These are phyloP conservation scores for Teratosphaeria destructans DNA, from an alignment of 2,329 filamentous ascomycete species.

Conservation along the genomic window DNA sequence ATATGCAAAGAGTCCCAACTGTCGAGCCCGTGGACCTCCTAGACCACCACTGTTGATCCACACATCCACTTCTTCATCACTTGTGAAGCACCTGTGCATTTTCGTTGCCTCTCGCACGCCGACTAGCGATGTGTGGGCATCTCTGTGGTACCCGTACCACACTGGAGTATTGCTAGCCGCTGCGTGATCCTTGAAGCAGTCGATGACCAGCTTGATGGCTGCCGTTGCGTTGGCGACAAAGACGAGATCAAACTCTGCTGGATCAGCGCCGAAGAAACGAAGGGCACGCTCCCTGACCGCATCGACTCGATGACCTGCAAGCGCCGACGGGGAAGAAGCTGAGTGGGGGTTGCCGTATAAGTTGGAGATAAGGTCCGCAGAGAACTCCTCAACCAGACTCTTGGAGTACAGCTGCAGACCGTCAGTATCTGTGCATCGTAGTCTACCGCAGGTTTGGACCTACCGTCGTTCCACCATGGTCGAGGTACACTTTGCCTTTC, in stretches of 20 bases:
- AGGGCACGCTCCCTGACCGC: slow-evolving; percentile 45
- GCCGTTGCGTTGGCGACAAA: slow-evolving; percentile 54
- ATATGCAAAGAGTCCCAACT: slow-evolving; percentile 27
- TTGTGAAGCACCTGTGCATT: slow-evolving; percentile 29
- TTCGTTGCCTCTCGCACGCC: slow-evolving; percentile 26
- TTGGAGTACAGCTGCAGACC: slow-evolving; percentile 41
- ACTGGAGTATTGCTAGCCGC: slow-evolving; percentile 36
- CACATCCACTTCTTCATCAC: slow-evolving; percentile 30
- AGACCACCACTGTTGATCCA: slow-evolving; percentile 33
- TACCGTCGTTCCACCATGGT: slow-evolving; percentile 33
- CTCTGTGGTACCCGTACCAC: slow-evolving; percentile 52
- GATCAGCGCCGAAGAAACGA: slow-evolving; percentile 48
- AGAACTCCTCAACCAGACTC: slow-evolving; percentile 48
- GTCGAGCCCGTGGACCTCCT: slow-evolving; percentile 22
- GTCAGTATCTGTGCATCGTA: slow-evolving; percentile 1
- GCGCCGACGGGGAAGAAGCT: slow-evolving; percentile 47
- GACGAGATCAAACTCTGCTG: slow-evolving; percentile 49
- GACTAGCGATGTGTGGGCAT: slow-evolving; percentile 50
- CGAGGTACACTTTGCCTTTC: slow-evolving; percentile 33
- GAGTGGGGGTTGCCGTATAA: slow-evolving; percentile 63
- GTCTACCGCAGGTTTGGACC: slow-evolving; percentile 3
- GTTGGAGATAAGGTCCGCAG: slow-evolving; percentile 42
- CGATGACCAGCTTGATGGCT: slow-evolving; percentile 52
- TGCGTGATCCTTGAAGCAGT: slow-evolving; percentile 46
- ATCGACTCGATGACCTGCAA: slow-evolving; percentile 49